phyloP scores from a whole-genome alignment of 2,329 filamentous ascomycete genomes.

The Colletotrichum caudatum region DNA sequence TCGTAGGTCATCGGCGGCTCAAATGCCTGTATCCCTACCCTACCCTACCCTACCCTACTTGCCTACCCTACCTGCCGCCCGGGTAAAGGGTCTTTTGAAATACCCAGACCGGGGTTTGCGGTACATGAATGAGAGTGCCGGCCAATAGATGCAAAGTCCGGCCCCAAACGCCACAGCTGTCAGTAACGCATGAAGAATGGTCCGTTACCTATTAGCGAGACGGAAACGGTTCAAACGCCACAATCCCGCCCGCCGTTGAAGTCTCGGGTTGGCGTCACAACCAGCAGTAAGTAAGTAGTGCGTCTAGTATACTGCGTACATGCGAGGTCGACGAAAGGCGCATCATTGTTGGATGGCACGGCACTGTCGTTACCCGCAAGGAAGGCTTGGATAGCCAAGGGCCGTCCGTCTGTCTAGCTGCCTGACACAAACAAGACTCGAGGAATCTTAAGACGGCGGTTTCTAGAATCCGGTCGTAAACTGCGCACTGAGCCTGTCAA shows the following conservation, averaged over 20 bases:
- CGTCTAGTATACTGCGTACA: too few species aligned
- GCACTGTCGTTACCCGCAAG: too few species aligned
- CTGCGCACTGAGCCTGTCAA: not conserved
- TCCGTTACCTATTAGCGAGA: not conserved
- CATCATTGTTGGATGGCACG: not conserved
- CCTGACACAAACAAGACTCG: not conserved
- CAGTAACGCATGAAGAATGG: conserved; percentile 1
- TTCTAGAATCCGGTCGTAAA: not conserved
- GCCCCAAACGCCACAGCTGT: conserved; percentile 2
- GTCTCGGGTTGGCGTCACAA: not conserved
- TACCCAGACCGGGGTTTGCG: not conserved
- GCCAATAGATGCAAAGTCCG: not conserved
- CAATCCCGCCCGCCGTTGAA: not conserved
- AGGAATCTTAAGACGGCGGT: too few species aligned
- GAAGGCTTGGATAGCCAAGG: not conserved
- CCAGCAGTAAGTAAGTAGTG: too few species aligned
- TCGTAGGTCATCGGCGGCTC: not conserved
- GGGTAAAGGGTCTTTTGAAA: not conserved
- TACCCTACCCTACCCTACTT: too few species aligned
- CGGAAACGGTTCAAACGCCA: not conserved
- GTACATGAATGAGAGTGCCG: not conserved
- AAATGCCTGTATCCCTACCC: not conserved
- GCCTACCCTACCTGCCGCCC: not conserved
- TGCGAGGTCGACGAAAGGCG: not conserved
- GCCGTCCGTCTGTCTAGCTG: not conserved